Base-by-base conservation (phyloP, 2,329 filamentous ascomycete species). In the Venturia pyrina region DNA sequence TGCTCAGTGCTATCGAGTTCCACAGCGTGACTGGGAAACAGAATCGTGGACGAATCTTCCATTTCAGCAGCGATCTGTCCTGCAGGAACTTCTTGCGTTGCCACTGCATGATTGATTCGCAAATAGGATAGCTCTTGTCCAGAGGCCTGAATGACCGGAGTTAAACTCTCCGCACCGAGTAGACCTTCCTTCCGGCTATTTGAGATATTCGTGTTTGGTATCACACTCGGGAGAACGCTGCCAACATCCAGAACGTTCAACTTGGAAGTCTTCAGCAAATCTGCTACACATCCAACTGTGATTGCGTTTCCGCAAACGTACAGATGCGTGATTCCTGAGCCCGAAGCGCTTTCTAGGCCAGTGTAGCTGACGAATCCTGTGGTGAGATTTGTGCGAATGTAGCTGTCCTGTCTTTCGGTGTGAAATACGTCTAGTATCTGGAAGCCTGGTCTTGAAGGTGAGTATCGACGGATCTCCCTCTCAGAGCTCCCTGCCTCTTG, bases 271-370 rank as follows among this genome's bases (percentile, higher is more conserved):
- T 79, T 74, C 13, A 86, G 70, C 5, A 87, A 74, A 19, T 79
- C 80, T 3, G 80, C 82, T 6, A 84, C 74, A 0, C 83, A 84
- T 71, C 85, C 83, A 0, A 83, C 79, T 1, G 82, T 85, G 5
- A 87, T 71, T 3, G 75, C 70, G 66, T 87, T 87, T 8, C 79
- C 79, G 3, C 84, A 78, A 17, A 87, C 78, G 69, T 85, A 85
- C 2, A 87, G 74, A 73, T 87, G 85, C 0, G 85, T 87, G 46
- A 87, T 79, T 2, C 85, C 85, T 11, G 77, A 75, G 69, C 82
- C 77, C 28, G 81, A 78, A 1, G 82, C 75, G 68, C 85, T 80
- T 69, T 87, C 84, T 37, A 86, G 80, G 46, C 82, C 80, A 40
- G 85, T 78, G 62, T 81, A 79, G 11, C 80, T 81, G 19, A 83